phyloP scores from a whole-genome alignment of 345 rosid genomes.

The Salix purpurea region DNA sequence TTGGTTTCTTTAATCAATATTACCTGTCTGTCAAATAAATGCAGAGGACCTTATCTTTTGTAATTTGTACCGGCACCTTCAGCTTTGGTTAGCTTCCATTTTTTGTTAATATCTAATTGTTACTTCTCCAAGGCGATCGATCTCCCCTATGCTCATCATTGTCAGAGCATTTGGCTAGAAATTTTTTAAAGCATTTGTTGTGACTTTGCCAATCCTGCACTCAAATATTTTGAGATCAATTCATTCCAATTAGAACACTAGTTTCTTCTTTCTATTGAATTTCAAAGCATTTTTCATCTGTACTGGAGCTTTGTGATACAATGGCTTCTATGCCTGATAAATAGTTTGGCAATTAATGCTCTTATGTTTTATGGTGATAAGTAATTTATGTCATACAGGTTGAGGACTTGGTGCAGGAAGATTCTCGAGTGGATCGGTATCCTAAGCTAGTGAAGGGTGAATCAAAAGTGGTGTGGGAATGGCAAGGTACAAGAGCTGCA shows the following conservation, averaged over 20 bases:
- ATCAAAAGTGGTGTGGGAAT: slow-evolving; percentile 91
- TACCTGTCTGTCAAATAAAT: too few relatives aligned
- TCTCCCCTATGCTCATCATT: not conserved
- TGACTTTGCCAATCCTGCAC: not conserved
- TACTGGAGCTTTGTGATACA: not conserved
- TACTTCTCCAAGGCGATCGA: not conserved
- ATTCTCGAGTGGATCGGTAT: slow-evolving; percentile 78
- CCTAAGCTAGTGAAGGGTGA: slow-evolving; percentile 84
- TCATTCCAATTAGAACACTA: not conserved
- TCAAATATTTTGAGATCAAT: not conserved
- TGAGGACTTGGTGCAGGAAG: slow-evolving; percentile 79
- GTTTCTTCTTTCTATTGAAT: not conserved
- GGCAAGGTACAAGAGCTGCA: slow-evolving; percentile 64
- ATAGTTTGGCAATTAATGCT: too few relatives aligned
- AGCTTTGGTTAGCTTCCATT: too few relatives aligned
- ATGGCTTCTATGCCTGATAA: not conserved
- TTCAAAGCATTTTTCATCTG: not conserved
- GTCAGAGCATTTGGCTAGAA: not conserved
- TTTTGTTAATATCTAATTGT: too few relatives aligned
- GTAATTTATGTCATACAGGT: slow-evolving; percentile 39
- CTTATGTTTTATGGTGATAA: not conserved
- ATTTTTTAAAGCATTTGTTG: not conserved
- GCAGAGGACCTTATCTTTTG: too few relatives aligned
- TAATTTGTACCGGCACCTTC: too few relatives aligned
- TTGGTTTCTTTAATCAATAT: too few relatives aligned